Evolutionary conservation across 202 grass and related monocot genomes (phyloP), one percentile per base, ranked within the genome.

Genomic region (Brachypodium distachyon): DNA sequence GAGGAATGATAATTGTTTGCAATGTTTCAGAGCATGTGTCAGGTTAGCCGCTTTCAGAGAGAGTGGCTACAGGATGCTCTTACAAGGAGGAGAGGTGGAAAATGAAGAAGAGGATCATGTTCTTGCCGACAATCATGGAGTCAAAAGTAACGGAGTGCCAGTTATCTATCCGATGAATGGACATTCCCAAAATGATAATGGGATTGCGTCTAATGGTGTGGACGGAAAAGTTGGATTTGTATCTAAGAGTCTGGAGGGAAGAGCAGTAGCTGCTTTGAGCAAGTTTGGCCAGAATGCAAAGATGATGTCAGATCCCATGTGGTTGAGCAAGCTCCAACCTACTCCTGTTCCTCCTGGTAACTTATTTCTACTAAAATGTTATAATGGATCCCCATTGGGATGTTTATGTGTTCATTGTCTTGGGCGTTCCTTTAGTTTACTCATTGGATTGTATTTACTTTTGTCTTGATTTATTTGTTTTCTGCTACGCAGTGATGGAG

Each of bases 241-340:
- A 54, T 87, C 85, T 12, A 92, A 79, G 82, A 90, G 70, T 82
- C 83, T 95, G 48, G 91, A 98, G 85, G 87, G 87, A 67, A 98
- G 89, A 87, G 96, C 96, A 74, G 87, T 88, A 43, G 85, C 89
- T 68, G 91, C 96, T 76, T 83, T 98, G 74, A 98, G 77, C 75
- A 90, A 83, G 76, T 98, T 98, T 74, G 96, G 96, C 1, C 81
- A 98, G 86, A 95, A 88, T 69, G 89, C 86, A 50, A 94, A 97
- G 76, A 85, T 85, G 82, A 53, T 61, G 70, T 88, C 78, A 29
- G 82, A 97, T 78, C 86, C 86, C 50, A 79, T 76, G 67, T 80
- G 59, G 74, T 77, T 85, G 59, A 86, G 78, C 64, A 95, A 51
- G 54, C 66, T 85, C 47, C 79, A 76, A 38, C 73, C 72, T 64